Conservation (phyloP, 2,329 filamentous ascomycete species). For the Lasiodiplodia citricola region DNA sequence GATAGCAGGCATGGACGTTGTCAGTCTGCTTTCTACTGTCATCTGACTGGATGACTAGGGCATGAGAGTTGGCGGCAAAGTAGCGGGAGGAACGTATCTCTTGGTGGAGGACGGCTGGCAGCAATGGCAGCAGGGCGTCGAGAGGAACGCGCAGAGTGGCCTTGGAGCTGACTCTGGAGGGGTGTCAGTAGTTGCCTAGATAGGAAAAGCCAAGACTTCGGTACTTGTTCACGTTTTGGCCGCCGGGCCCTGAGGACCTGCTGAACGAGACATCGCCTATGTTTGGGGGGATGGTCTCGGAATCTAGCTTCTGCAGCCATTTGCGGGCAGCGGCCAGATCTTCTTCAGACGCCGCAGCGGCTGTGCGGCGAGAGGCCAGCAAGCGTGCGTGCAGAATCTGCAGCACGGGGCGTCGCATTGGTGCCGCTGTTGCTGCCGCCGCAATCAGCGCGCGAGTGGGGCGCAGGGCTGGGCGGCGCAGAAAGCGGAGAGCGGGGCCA, state of each 20-base stretch:
- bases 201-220: conserved; percentile 30
- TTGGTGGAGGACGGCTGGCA: conserved; percentile 61
- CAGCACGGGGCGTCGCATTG: not conserved
- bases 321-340: conserved; percentile 53
- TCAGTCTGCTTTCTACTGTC: conserved; percentile 66
- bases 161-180: conserved; percentile 67
- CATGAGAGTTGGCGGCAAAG: conserved; percentile 57
- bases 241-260: conserved; percentile 68
- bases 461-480: not conserved
- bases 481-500: not conserved
- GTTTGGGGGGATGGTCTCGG: conserved; percentile 60
- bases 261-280: conserved; percentile 67
- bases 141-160: conserved; percentile 65
- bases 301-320: conserved; percentile 62
- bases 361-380: conserved; percentile 6
- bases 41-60: conserved; percentile 67
- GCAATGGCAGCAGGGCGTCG: conserved; percentile 56
- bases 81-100: conserved; percentile 61
- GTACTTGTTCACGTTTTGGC: conserved; percentile 73
- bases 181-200: conserved; percentile 18
- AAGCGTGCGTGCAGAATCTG: not conserved
- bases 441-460: not conserved
- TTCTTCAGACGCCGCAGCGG: conserved; percentile 31
- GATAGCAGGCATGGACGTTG: conserved; percentile 65
- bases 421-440: not conserved